phyloP scores from a whole-genome alignment of 352 stramenopile genomes.

The Phytophthora meadii region DNA sequence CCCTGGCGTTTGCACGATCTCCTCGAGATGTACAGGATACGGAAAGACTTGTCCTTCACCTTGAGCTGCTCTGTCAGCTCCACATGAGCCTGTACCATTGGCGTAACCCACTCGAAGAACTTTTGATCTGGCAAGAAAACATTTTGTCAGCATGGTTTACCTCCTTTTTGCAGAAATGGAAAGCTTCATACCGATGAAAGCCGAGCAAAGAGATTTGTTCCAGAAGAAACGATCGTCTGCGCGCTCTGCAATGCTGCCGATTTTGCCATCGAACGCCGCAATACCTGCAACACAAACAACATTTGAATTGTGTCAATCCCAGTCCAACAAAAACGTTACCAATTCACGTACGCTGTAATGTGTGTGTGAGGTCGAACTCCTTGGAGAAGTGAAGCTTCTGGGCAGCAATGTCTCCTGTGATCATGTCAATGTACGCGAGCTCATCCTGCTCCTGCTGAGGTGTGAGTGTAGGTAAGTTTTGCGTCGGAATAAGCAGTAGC shows the following conservation, averaged over 20 bases:
- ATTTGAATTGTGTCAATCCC: slow-evolving; percentile 6
- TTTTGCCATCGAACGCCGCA: slow-evolving; percentile 55
- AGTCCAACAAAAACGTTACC: neutral
- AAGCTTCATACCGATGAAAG: slow-evolving; percentile 56
- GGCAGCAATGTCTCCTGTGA: slow-evolving; percentile 55
- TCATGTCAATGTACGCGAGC: slow-evolving; percentile 65
- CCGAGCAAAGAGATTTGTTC: slow-evolving; percentile 84
- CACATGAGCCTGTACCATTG: slow-evolving; percentile 83
- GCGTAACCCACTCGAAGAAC: slow-evolving; percentile 77
- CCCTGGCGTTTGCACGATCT: slow-evolving; percentile 85
- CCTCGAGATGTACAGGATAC: slow-evolving; percentile 77
- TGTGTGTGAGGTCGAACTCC: slow-evolving; percentile 82
- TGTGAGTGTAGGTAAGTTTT: slow-evolving; percentile 59
- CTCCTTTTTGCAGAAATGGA: too few species aligned
- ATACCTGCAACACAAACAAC: slow-evolving; percentile 46
- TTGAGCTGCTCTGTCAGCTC: slow-evolving; percentile 56
- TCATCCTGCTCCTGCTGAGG: slow-evolving; percentile 67
- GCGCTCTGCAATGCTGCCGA: slow-evolving; percentile 64
- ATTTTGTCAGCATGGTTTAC: neutral
- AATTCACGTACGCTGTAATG: slow-evolving; percentile 66
- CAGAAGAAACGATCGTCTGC: slow-evolving; percentile 94
- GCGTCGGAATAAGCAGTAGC: slow-evolving; percentile 70
- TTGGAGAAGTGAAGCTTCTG: slow-evolving; percentile 80
- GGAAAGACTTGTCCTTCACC: slow-evolving; percentile 61
- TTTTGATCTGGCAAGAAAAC: slow-evolving; percentile 59